A percentile compares a stretch with the other conserved stretches of the same genome.
Evolutionary conservation across 495 filamentous ascomycete genomes (phyloP).

Genomic region (Melanomma pulvis-pyrius): DNA sequence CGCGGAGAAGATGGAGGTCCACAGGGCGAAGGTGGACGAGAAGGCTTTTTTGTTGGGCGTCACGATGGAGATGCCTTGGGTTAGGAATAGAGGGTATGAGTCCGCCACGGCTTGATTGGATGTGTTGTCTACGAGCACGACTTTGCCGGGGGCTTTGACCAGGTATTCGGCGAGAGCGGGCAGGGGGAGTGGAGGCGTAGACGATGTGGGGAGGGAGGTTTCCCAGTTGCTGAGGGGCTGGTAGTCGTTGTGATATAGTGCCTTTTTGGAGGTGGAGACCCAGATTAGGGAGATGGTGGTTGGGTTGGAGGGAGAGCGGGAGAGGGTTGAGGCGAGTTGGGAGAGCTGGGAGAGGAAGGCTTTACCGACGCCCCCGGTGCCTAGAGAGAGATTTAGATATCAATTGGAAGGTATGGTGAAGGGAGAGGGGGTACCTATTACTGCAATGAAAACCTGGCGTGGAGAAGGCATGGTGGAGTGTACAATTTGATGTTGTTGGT

Average conservation of each 20-base stretch:
- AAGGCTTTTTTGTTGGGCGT: slow-evolving; percentile 99
- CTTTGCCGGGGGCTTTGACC: slow-evolving; percentile 65
- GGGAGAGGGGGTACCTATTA: slow-evolving; percentile 46
- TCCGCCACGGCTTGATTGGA: slow-evolving; percentile 78
- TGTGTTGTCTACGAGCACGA: slow-evolving; percentile 91
- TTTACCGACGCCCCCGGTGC: slow-evolving; percentile 89
- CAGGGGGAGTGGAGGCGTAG: slow-evolving; percentile 61
- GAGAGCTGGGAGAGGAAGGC: slow-evolving; percentile 83
- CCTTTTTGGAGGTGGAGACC: slow-evolving; percentile 78
- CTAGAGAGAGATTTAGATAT: slow-evolving; percentile 50
- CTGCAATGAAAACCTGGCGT: slow-evolving; percentile 45
- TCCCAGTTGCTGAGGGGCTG: slow-evolving; percentile 43
- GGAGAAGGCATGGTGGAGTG: slow-evolving; percentile 38
- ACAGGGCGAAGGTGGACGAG: slow-evolving; percentile 71
- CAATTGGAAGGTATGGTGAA: slow-evolving; percentile 11
- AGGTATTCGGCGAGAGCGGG: slow-evolving; percentile 73
- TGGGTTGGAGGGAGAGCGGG: slow-evolving; percentile 53
- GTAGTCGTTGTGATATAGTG: slow-evolving; percentile 66
- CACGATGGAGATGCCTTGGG: slow-evolving; percentile 80
- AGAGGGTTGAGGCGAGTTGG: slow-evolving; percentile 55
- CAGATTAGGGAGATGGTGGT: slow-evolving; percentile 71
- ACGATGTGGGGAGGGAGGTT: slow-evolving; percentile 54
- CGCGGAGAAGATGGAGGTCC: slow-evolving; percentile 76
- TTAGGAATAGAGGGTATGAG: slow-evolving; percentile 75
- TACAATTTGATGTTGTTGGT: neutral